Conservation (phyloP, 148 eudicot genomes). For the Diospyros kaki region DNA sequence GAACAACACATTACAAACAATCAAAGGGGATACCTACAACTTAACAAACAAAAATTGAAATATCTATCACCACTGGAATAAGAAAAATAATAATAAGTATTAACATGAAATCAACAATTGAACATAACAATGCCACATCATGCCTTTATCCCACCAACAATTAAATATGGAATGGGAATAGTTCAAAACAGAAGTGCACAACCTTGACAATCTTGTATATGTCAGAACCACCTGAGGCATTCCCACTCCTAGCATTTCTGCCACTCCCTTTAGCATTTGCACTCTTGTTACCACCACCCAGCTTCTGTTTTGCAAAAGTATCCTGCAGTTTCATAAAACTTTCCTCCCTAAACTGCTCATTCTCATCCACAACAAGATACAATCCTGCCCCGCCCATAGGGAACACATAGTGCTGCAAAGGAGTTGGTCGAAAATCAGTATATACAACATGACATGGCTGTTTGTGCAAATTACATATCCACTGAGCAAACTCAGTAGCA, state of each 20-base stretch:
- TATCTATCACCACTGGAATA: too few relatives aligned
- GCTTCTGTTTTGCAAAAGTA: conserved; percentile 64
- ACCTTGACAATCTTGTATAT: conserved; percentile 96
- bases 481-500: conserved; percentile 95
- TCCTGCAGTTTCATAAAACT: conserved; percentile 82
- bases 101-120: too few relatives aligned
- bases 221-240: conserved; percentile 78
- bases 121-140: too few relatives aligned
- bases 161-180: not conserved
- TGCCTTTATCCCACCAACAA: not conserved
- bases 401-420: conserved; percentile 92
- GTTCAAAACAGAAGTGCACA: conserved; percentile 8
- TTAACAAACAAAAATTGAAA: too few relatives aligned
- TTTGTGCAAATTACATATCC: conserved; percentile 93
- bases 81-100: too few relatives aligned
- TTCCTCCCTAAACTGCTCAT: conserved; percentile 94
- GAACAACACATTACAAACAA: too few relatives aligned
- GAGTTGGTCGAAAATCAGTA: conserved; percentile 94
- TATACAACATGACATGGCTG: conserved; percentile 99
- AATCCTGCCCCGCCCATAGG: conserved; percentile 90
- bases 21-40: too few relatives aligned
- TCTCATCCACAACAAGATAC: conserved; percentile 95
- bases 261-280: conserved; percentile 59
- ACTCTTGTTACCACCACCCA: conserved; percentile 41
- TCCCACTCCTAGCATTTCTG: conserved; percentile 80